Evolutionary conservation across 768 basidiomycete species (phyloP), one percentile per base, ranked within the genome.

Genomic region (Lactifluus volemus): DNA sequence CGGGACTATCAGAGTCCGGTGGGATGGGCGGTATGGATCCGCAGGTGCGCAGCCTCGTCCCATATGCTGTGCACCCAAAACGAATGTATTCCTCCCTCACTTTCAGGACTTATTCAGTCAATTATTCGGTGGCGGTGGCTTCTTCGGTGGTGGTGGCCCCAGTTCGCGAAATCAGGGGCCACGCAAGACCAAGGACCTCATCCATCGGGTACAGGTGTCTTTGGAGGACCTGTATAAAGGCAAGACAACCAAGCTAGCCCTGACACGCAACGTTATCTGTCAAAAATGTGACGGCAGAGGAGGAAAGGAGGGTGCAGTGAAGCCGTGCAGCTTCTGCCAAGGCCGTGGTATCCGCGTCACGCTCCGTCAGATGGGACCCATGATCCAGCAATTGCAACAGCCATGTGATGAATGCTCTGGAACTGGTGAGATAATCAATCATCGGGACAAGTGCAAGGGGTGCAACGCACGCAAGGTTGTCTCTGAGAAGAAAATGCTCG

Each of bases 351-450:
- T 95, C 78, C 90, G 86, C 72, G 74, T 98, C 70, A 92, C 88
- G 54, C 77, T 98, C 63, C 89, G 97, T 63, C 97, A 98, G 73
- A 90, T 99, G 84, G 97, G 97, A 30, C 97, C 97, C 5, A 99
- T 99, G 97, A 92, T 99, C 68, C 97, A 99, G 75, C 96, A 99
- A 76, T 91, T 98, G 67, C 97, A 98, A 72, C 90, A 92, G 56
- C 81, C 85, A 49, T 99, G 97, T 77, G 85, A 88, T 71, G 97
- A 98, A 15, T 99, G 97, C 73, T 82, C 79, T 53, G 97, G 92
- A 15, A 82, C 85, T n/a, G 97, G 97, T 66, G 96, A 99, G 74
- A 79, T 94, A 68, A 97, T 99, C 79, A 94, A 92, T 73, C 70
- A 76, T 59, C 98, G 94, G 73, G 93, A 98, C 78, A 82, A 88